A percentile compares a stretch with the other conserved stretches of the same genome.
Conservation (phyloP, 1,284 basidiomycete species). For the Ceratobasidium sp. region DNA sequence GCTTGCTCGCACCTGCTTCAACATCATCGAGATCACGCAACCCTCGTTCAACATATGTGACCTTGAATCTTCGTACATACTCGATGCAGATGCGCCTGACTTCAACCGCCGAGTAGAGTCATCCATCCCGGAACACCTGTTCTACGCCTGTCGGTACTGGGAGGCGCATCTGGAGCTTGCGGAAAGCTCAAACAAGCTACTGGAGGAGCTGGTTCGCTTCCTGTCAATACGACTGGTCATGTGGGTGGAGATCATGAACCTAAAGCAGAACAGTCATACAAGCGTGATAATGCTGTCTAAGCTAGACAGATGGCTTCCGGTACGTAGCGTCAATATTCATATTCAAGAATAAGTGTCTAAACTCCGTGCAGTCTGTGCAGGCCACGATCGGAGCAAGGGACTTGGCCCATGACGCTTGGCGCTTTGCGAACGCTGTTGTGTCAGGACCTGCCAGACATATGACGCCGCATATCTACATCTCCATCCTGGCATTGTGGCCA, state of each 20-base stretch:
- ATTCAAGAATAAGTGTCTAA: neutral
- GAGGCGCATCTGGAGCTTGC: neutral
- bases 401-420: constrained; percentile 1
- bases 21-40: neutral
- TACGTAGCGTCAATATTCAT: neutral
- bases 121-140: neutral
- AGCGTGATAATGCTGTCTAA: neutral
- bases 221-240: neutral
- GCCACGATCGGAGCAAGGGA: neutral
- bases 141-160: constrained; percentile 37
- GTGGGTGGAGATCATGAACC: constrained; percentile 40
- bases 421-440: constrained; percentile 12
- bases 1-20: constrained; percentile 12
- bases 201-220: neutral
- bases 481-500: constrained; percentile 32
- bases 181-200: neutral
- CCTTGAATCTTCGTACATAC: constrained; percentile 26
- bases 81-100: constrained; percentile 7
- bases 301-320: neutral
- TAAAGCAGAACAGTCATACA: neutral
- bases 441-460: neutral
- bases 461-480: constrained; percentile 43
- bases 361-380: too few species aligned
- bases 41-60: constrained; percentile 42
- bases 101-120: neutral